Conservation (phyloP, 208 protist genomes). For the Angomonas deanei region DNA sequence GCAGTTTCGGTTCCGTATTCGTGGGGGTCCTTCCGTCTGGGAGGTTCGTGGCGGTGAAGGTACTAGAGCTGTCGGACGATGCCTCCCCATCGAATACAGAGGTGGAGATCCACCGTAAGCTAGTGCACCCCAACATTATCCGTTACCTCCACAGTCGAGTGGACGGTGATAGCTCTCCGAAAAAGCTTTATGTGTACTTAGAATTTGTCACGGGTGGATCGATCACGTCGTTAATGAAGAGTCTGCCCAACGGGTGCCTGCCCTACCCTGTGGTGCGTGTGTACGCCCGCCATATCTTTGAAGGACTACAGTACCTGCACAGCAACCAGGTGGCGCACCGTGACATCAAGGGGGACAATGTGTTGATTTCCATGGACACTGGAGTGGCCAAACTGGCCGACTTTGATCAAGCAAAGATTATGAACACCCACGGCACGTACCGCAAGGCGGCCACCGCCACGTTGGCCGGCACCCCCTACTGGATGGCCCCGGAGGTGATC, state of each 20-base stretch:
- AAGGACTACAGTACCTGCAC: conserved; percentile 82
- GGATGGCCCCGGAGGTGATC: conserved; percentile 91
- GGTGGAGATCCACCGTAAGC: conserved; percentile 85
- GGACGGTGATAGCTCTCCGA: conserved; percentile 72
- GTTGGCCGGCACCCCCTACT: conserved; percentile 84
- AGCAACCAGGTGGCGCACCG: conserved; percentile 86
- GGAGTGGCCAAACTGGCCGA: conserved; percentile 96
- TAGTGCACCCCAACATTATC: conserved; percentile 91
- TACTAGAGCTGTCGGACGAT: conserved; percentile 79
- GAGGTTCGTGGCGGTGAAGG: conserved; percentile 87
- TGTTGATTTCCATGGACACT: conserved; percentile 91
- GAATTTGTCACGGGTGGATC: conserved; percentile 92
- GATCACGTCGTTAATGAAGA: conserved; percentile 86
- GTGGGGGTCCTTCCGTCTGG: conserved; percentile 84
- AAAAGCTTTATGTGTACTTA: conserved; percentile 86
- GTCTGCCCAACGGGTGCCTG: conserved; percentile 63
- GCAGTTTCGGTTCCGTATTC: conserved; percentile 87
- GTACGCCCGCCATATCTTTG: conserved; percentile 86
- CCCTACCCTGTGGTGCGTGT: conserved; percentile 74
- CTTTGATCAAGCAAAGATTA: conserved; percentile 95
- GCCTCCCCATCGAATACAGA: conserved; percentile 71
- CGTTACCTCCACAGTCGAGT: conserved; percentile 84
- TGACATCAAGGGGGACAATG: conserved; percentile 90
- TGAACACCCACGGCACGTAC: conserved; percentile 84
- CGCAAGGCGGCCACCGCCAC: conserved; percentile 85